Evolutionary conservation across 306 rosid species (phyloP).

Genomic region (Sindora glabra): DNA sequence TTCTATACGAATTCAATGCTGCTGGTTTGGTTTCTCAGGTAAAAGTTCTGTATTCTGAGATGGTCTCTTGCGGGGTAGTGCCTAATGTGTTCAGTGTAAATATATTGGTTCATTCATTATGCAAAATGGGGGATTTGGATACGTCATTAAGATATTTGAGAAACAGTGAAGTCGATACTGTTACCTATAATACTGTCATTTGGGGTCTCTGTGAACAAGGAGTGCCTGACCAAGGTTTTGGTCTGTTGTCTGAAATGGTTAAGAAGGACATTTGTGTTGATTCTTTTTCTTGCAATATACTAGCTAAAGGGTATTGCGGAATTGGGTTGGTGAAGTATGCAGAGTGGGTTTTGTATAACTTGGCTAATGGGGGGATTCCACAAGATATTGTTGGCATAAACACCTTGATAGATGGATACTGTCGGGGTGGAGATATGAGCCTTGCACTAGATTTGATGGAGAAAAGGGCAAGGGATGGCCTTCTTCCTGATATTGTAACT

Average conservation of each 20-base stretch:
- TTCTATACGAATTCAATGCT: constrained; percentile 51
- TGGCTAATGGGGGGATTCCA: constrained; percentile 44
- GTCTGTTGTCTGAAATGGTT: constrained; percentile 69
- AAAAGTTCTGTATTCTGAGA: constrained; percentile 36
- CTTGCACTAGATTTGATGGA: constrained; percentile 45
- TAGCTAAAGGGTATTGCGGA: constrained; percentile 58
- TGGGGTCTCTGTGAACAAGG: constrained; percentile 67
- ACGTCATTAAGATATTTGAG: constrained; percentile 49
- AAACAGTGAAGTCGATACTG: constrained; percentile 34
- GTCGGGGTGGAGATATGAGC: constrained; percentile 49
- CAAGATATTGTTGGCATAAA: constrained; percentile 45
- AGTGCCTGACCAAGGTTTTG: constrained; percentile 53
- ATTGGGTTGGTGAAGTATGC: constrained; percentile 52
- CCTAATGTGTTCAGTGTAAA: constrained; percentile 60
- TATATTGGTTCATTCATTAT: constrained; percentile 63
- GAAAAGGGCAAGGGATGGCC: constrained; percentile 24
- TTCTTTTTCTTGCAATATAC: constrained; percentile 49
- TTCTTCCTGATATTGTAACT: constrained; percentile 46
- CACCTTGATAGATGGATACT: constrained; percentile 56
- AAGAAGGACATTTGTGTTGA: constrained; percentile 41
- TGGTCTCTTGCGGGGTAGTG: constrained; percentile 51
- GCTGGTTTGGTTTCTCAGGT: constrained; percentile 59
- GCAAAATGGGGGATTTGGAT: constrained; percentile 56
- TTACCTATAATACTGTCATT: constrained; percentile 59
- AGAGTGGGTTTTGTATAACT: constrained; percentile 42